Evolutionary conservation across 805 yeast genomes (phyloP).

Genomic region (Wickerhamiella azyma): DNA sequence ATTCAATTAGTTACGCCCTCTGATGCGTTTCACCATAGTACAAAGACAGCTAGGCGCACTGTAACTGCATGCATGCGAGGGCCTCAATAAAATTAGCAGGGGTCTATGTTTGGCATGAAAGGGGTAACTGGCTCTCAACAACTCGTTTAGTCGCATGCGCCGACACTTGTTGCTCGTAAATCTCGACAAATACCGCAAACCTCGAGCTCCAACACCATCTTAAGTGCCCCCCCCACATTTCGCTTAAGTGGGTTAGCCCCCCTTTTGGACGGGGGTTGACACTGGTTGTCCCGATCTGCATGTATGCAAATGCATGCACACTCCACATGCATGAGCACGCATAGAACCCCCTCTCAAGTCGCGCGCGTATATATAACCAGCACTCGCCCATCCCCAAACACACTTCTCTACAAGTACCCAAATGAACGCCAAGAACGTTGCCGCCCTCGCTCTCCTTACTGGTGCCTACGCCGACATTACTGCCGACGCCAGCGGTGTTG

Average conservation of each 20-base stretch:
- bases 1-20: too few species aligned
- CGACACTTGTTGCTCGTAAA: too few species aligned
- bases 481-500: conserved; percentile 12
- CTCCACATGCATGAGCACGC: not conserved
- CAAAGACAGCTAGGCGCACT: too few species aligned
- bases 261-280: not conserved
- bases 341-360: not conserved
- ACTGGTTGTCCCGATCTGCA: not conserved
- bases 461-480: conserved; percentile 12
- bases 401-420: not conserved
- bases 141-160: too few species aligned
- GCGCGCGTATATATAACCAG: not conserved
- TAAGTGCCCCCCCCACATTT: not conserved
- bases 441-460: conserved; percentile 4
- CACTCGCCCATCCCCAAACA: not conserved
- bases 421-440: conserved; percentile 6
- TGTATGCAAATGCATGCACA: not conserved
- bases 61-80: too few species aligned
- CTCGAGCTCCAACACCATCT: too few species aligned
- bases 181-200: not conserved
- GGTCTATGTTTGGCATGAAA: too few species aligned
- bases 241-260: not conserved
- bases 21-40: too few species aligned
- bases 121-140: too few species aligned
- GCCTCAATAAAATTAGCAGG: too few species aligned